phyloP scores from a whole-genome alignment of 2,329 filamentous ascomycete species.

The Teratosphaeriaceae sp. region DNA sequence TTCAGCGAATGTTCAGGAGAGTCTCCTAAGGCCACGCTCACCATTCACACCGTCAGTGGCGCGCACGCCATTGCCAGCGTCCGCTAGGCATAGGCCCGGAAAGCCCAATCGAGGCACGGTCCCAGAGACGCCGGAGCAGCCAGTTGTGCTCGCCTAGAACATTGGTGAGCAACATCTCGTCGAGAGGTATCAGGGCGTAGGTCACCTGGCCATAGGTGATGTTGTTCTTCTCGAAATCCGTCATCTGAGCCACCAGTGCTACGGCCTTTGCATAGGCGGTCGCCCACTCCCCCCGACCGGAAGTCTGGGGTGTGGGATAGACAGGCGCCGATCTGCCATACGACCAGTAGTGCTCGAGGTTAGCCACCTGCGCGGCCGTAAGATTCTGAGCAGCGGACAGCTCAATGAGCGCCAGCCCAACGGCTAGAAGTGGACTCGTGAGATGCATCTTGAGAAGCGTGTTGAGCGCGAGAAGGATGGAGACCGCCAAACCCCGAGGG shows the following conservation, averaged over 20 bases:
- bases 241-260: constrained; percentile 27
- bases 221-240: constrained; percentile 29
- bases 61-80: constrained; percentile 52
- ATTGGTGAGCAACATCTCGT: too few relatives aligned
- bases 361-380: constrained; percentile 3
- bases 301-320: constrained; percentile 20
- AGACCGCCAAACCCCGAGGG: too few relatives aligned
- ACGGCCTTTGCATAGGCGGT: constrained; percentile 26
- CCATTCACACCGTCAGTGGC: constrained; percentile 67
- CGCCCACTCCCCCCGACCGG: constrained; percentile 20
- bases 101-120: constrained; percentile 49
- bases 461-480: too few relatives aligned
- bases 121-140: constrained; percentile 3
- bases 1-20: too few relatives aligned
- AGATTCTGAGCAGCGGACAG: background rate
- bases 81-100: constrained; percentile 42
- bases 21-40: too few relatives aligned
- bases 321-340: constrained; percentile 26
- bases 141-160: too few relatives aligned
- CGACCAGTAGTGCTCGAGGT: constrained; percentile 23
- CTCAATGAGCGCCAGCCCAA: constrained; percentile 1
- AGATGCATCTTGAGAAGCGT: constrained; percentile 1
- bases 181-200: too few relatives aligned
- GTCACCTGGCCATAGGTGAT: constrained; percentile 31
- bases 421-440: background rate